These are phyloP conservation scores for Grosmannia huntii DNA, from an alignment of 2,329 filamentous ascomycete genomes.

Conservation along the genomic window DNA sequence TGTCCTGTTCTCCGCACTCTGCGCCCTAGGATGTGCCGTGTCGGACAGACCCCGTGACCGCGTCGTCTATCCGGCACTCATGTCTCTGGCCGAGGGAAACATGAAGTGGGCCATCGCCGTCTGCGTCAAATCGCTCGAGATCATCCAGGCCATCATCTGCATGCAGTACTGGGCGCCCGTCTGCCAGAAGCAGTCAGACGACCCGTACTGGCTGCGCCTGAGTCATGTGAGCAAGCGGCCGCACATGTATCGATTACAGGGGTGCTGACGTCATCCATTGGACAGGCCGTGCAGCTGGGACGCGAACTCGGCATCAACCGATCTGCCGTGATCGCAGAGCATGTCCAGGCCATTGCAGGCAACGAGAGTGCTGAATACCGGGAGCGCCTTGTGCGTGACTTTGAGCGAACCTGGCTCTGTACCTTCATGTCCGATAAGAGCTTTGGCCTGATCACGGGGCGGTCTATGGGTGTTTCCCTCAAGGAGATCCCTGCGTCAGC, in stretches of 20 bases:
- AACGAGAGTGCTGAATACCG: constrained; percentile 5
- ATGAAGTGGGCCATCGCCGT: constrained; percentile 16
- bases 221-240: constrained; percentile 9
- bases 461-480: constrained; percentile 11
- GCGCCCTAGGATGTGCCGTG: constrained; percentile 15
- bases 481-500: constrained; percentile 9
- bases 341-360: constrained; percentile 9
- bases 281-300: constrained; percentile 13
- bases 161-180: constrained; percentile 16
- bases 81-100: constrained; percentile 14
- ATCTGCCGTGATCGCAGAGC: constrained; percentile 10
- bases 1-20: constrained; percentile 15
- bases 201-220: constrained; percentile 15
- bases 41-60: constrained; percentile 14
- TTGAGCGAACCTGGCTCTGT: constrained; percentile 13
- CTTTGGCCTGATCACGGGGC: constrained; percentile 12
- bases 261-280: too few species aligned
- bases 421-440: constrained; percentile 13
- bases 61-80: constrained; percentile 13
- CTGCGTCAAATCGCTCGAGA: constrained; percentile 15
- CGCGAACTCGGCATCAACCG: constrained; percentile 14
- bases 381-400: constrained; percentile 12
- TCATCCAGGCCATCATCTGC: constrained; percentile 15
- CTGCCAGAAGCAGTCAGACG: constrained; percentile 12
- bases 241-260: too few species aligned